Evolutionary conservation across 768 basidiomycete genomes (phyloP).

Genomic region (Leccinum obscurum): DNA sequence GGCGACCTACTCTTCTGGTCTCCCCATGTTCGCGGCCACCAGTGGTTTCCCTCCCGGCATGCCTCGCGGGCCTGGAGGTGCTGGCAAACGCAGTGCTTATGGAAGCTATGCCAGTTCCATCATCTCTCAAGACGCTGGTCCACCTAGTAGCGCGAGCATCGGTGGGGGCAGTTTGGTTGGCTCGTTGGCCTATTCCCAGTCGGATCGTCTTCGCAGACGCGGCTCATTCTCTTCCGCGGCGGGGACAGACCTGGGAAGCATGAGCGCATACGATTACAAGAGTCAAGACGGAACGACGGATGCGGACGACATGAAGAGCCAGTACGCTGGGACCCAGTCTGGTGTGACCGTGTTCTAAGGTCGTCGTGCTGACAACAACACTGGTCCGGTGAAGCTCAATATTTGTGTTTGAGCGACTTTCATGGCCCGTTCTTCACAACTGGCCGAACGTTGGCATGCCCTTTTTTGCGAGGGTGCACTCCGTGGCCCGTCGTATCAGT

Average conservation of each 20-base stretch:
- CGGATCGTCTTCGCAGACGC: slow-evolving; percentile 79
- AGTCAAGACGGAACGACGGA: slow-evolving; percentile 83
- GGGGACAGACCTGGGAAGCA: slow-evolving; percentile 74
- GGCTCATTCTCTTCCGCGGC: slow-evolving; percentile 76
- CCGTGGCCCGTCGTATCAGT: slow-evolving; percentile 9
- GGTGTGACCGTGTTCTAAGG: slow-evolving; percentile 82
- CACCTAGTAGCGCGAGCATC: slow-evolving; percentile 59
- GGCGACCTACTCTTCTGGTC: slow-evolving; percentile 90
- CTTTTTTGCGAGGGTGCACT: slow-evolving; percentile 9
- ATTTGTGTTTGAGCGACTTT: slow-evolving; percentile 13
- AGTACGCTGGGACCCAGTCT: slow-evolving; percentile 83
- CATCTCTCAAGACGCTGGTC: slow-evolving; percentile 86
- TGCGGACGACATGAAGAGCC: slow-evolving; percentile 84
- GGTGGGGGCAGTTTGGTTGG: slow-evolving; percentile 48
- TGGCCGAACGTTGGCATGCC: slow-evolving; percentile 13
- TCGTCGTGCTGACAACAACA: slow-evolving; percentile 3
- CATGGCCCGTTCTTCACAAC: slow-evolving; percentile 2
- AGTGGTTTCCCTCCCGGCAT: slow-evolving; percentile 70
- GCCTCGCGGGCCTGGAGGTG: slow-evolving; percentile 57
- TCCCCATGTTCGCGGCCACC: slow-evolving; percentile 77
- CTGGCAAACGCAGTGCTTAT: slow-evolving; percentile 74
- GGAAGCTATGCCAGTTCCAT: slow-evolving; percentile 86
- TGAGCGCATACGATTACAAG: slow-evolving; percentile 82
- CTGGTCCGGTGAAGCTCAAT: slow-evolving; percentile 12
- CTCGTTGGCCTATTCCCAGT: slow-evolving; percentile 84